Base-by-base conservation (phyloP, 2,329 filamentous ascomycete genomes). In the Cryphonectria naterciae region DNA sequence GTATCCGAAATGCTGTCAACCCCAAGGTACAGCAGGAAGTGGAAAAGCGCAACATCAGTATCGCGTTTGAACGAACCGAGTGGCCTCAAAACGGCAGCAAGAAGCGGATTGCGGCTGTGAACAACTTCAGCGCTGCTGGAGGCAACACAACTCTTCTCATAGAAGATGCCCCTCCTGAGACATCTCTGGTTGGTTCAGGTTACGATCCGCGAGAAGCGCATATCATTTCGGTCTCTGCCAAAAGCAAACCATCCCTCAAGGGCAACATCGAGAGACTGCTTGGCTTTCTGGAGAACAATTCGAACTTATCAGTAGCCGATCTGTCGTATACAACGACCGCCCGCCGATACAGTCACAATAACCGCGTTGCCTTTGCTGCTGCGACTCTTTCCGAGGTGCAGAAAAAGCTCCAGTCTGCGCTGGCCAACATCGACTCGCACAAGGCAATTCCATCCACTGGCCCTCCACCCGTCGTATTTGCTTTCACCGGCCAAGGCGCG, bases 261-360 rank as follows among this genome's bases (percentile, higher is more conserved):
- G 80, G 78, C 25, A 87, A 87, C 70, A 72, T 84, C 4, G 65
- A 68, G n/a, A 58, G 69, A 1, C 54, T 70, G 6, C 73, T 84
- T 13, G 77, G 77, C 10, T 86, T 83, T 68, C 76, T 87, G 63
- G 79, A 81, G 52, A n/a, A 32, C 19, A n/a, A 84, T 71, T 78
- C 82, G 0, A 74, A 81, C 13, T 68, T 78, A 0, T 78, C 79
- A 11, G 76, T 88, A 11, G 74, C 79, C 7, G 79, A 84, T 73
- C 76, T 90, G 2, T 81, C 86, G 0, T 89, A 89, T 76, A 87
- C 87, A 0, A 85, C 84, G 2, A 88, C 86, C 4, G 87, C 87
- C 7, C 79, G 85, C 0, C 78, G 83, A 1, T 75, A 77, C 6
- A 82, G 84, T 61, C 73, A 77, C 67, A 71, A 71, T 66, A 64